Evolutionary conservation across 345 rosid species (phyloP).

Genomic region (Euphorbia pulcherrima): DNA sequence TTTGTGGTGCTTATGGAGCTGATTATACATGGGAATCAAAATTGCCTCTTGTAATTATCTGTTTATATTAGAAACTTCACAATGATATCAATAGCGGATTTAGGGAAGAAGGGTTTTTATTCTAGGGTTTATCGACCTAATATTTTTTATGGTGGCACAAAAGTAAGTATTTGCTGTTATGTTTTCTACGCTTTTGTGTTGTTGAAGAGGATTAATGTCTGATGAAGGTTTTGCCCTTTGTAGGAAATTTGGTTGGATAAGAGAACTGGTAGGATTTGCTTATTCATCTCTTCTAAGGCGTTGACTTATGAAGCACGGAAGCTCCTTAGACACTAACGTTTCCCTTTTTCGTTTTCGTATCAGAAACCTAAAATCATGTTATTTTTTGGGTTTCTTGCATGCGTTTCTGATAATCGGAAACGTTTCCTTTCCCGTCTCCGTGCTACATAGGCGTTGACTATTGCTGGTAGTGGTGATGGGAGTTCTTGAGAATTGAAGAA

Average conservation of each 20-base stretch:
- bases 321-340: no score
- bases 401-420: no score
- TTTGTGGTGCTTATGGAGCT: slow-evolving; percentile 30
- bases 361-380: no score
- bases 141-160: slow-evolving; percentile 33
- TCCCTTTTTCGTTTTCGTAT: no score
- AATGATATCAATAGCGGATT: background rate
- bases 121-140: slow-evolving; percentile 25
- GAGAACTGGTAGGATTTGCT: slow-evolving; percentile 43
- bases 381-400: no score
- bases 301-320: no score
- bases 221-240: background rate
- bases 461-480: slow-evolving; percentile 75
- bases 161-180: slow-evolving; percentile 17
- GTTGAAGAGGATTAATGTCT: background rate
- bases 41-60: slow-evolving; percentile 33
- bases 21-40: slow-evolving; percentile 39
- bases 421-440: no score
- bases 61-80: slow-evolving; percentile 17
- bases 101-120: slow-evolving; percentile 31
- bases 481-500: no score
- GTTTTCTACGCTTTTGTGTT: background rate
- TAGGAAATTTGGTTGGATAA: slow-evolving; percentile 49
- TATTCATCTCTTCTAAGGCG: slow-evolving; percentile 55
- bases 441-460: no score